Conservation (phyloP, 331 rosid genomes). For the Cydonia oblonga region DNA sequence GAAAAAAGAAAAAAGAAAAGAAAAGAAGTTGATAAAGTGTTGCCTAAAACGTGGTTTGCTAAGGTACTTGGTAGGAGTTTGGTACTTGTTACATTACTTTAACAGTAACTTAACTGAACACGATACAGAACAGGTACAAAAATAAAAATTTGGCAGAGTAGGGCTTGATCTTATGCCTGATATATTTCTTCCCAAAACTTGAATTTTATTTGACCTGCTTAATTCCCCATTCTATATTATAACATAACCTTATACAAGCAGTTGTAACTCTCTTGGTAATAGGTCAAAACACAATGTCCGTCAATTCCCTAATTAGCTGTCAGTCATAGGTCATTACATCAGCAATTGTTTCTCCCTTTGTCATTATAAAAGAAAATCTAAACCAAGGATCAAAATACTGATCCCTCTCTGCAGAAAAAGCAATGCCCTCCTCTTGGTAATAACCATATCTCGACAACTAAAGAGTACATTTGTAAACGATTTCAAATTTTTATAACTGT, state of each 20-base stretch:
- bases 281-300: neutral
- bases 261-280: neutral
- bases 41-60: neutral
- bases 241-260: neutral
- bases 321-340: neutral
- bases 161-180: neutral
- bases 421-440: neutral
- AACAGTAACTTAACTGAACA: neutral
- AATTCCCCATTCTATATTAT: neutral
- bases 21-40: neutral
- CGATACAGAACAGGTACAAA: neutral
- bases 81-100: neutral
- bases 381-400: neutral
- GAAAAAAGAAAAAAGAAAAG: too few relatives aligned
- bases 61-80: neutral
- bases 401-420: neutral
- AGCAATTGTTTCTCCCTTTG: neutral
- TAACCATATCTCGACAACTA: too few relatives aligned
- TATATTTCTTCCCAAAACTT: neutral
- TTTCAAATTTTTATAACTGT: neutral
- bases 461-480: neutral
- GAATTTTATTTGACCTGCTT: neutral
- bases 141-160: too few relatives aligned
- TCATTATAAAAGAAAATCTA: neutral
- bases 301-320: neutral